Evolutionary conservation across 2,329 filamentous ascomycete genomes (phyloP).

Genomic region (Colletotrichum sp.): DNA sequence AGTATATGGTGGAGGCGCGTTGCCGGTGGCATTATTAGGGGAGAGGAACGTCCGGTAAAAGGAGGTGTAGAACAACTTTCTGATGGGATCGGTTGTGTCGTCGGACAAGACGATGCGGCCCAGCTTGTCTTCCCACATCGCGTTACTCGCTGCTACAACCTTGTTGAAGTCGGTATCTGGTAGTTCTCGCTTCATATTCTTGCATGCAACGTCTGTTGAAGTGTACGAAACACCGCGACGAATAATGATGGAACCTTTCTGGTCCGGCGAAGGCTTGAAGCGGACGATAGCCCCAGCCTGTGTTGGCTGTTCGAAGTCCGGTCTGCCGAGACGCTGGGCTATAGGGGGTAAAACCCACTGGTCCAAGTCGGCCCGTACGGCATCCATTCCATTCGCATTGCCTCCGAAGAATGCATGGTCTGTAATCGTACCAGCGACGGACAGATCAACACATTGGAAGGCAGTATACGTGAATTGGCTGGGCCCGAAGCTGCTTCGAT

Average conservation of each 20-base stretch:
- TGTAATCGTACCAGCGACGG: background rate
- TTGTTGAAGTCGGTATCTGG: background rate
- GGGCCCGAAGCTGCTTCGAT: background rate
- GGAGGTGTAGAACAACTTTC: background rate
- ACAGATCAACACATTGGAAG: background rate
- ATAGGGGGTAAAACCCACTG: background rate
- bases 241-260: background rate
- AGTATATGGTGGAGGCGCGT: background rate
- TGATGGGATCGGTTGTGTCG: background rate
- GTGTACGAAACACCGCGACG: background rate
- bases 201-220: background rate
- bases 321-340: background rate
- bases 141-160: background rate
- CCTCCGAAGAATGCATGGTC: background rate
- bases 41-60: conserved; percentile 2
- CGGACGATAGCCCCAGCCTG: background rate
- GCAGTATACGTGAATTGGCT: background rate
- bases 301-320: background rate
- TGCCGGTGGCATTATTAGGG: background rate
- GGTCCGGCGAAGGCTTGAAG: background rate
- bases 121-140: background rate
- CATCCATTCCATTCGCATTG: background rate
- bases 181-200: background rate
- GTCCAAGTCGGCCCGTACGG: background rate
- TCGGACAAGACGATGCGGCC: background rate